A percentile compares a stretch with the other conserved stretches of the same genome.
phyloP scores from a whole-genome alignment of 768 basidiomycete species.

The Tylopilus vinaceipallidus region DNA sequence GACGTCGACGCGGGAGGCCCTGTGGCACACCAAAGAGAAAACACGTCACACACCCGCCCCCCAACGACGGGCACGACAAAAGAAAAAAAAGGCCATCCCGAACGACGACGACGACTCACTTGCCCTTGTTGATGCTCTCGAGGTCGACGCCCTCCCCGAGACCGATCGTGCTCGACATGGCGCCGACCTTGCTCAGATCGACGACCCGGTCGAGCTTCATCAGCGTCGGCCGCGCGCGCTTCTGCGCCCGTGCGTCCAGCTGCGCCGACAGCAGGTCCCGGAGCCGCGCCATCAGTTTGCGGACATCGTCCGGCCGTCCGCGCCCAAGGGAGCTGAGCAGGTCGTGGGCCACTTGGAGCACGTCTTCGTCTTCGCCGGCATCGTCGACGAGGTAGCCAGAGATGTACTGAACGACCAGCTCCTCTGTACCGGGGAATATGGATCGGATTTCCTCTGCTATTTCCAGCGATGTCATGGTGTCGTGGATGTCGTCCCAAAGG shows the following conservation, averaged over 20 bases:
- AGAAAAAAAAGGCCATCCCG: too few species aligned
- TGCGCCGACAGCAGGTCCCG: conserved; percentile 64
- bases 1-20: conserved; percentile 89
- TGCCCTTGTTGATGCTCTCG: conserved; percentile 92
- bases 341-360: conserved; percentile 69
- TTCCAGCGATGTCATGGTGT: conserved; percentile 65
- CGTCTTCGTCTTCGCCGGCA: conserved; percentile 84
- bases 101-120: conserved; percentile 52
- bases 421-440: conserved; percentile 73
- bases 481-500: neutral
- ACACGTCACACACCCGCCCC: conserved; percentile 5
- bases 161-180: conserved; percentile 77
- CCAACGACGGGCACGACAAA: neutral
- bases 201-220: conserved; percentile 82
- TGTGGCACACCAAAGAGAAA: too few species aligned
- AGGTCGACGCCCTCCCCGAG: conserved; percentile 83
- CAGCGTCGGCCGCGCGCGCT: conserved; percentile 60
- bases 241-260: conserved; percentile 54
- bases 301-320: conserved; percentile 54
- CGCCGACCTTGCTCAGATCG: conserved; percentile 79
- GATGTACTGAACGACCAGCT: conserved; percentile 82
- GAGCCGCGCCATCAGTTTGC: conserved; percentile 65
- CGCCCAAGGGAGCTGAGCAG: conserved; percentile 77
- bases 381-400: conserved; percentile 88
- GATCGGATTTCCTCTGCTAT: conserved; percentile 77